Conservation (phyloP, 495 filamentous ascomycete genomes). For the Usnea hakonensis region DNA sequence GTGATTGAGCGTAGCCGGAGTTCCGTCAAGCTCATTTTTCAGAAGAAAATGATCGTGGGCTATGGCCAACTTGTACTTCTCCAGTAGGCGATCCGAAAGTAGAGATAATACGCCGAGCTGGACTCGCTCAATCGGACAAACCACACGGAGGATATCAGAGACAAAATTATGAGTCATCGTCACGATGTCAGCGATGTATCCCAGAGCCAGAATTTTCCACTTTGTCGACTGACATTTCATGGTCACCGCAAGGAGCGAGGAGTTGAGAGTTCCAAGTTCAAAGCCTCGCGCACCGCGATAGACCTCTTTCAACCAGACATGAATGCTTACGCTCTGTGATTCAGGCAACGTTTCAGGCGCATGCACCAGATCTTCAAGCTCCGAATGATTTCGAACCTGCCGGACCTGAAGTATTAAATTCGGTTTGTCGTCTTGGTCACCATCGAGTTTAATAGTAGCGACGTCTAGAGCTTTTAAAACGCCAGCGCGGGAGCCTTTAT, state of each 20-base stretch:
- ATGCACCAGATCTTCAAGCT: constrained; percentile 27
- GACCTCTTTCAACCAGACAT: constrained; percentile 28
- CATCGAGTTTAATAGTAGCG: constrained; percentile 11
- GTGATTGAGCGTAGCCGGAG: constrained; percentile 33
- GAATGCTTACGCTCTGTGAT: constrained; percentile 21
- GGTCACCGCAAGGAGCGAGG: constrained; percentile 29
- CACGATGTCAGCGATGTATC: constrained; percentile 23
- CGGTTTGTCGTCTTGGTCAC: constrained; percentile 2
- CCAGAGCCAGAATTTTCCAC: constrained; percentile 29
- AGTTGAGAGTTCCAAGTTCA: constrained; percentile 36
- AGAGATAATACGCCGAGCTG: constrained; percentile 32
- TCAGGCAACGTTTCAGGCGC: not conserved
- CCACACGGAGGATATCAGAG: constrained; percentile 31
- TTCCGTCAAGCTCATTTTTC: constrained; percentile 30
- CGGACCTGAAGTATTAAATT: not conserved
- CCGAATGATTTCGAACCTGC: constrained; percentile 10
- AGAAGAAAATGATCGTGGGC: constrained; percentile 36
- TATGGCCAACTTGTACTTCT: constrained; percentile 35
- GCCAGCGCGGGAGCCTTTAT: constrained; percentile 8
- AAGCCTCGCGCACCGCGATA: constrained; percentile 31
- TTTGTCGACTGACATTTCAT: constrained; percentile 31
- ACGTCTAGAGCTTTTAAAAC: constrained; percentile 15
- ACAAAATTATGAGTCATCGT: constrained; percentile 20
- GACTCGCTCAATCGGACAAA: constrained; percentile 36
- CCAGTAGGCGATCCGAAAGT: constrained; percentile 36